Percentiles rank a stretch among this genome's conserved stretches.
Evolutionary conservation across 345 rosid genomes (phyloP).

Genomic region (Carallia pectinifolia): DNA sequence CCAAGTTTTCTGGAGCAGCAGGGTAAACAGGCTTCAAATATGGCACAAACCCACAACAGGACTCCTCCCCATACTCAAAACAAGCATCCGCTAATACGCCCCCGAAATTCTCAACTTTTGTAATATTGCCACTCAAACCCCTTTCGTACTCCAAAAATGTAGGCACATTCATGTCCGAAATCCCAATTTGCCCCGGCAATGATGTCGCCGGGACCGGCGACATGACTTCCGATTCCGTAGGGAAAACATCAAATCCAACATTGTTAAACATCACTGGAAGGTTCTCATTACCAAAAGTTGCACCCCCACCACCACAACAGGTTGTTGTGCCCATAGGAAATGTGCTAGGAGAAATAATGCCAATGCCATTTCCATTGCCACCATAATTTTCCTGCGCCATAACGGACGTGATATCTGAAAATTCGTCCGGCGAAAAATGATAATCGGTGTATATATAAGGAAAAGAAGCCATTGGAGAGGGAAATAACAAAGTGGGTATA

Average conservation of each 20-base stretch:
- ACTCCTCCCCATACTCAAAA: constrained; percentile 49
- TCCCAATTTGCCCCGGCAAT: constrained; percentile 33
- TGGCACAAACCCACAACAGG: constrained; percentile 33
- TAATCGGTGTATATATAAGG: constrained; percentile 47
- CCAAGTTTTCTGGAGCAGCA: constrained; percentile 41
- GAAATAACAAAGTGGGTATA: neutral
- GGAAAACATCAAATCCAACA: constrained; percentile 11
- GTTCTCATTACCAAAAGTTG: constrained; percentile 20
- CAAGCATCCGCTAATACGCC: constrained; percentile 28
- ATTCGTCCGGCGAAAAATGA: constrained; percentile 35
- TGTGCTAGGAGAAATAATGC: constrained; percentile 8
- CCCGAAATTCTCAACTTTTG: constrained; percentile 23
- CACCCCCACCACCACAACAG: neutral
- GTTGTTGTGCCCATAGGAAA: constrained; percentile 3
- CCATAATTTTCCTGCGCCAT: constrained; percentile 18
- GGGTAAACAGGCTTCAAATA: constrained; percentile 47
- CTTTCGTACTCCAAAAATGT: constrained; percentile 30
- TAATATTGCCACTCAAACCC: constrained; percentile 22
- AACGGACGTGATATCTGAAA: constrained; percentile 30
- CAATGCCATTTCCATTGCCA: neutral
- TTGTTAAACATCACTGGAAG: constrained; percentile 17
- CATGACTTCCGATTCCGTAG: constrained; percentile 20
- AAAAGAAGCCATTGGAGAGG: constrained; percentile 43
- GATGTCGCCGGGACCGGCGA: constrained; percentile 15
- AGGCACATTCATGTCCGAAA: constrained; percentile 35